Evolutionary conservation across 495 filamentous ascomycete genomes (phyloP).

Genomic region (Penicillium macrosclerotiorum): DNA sequence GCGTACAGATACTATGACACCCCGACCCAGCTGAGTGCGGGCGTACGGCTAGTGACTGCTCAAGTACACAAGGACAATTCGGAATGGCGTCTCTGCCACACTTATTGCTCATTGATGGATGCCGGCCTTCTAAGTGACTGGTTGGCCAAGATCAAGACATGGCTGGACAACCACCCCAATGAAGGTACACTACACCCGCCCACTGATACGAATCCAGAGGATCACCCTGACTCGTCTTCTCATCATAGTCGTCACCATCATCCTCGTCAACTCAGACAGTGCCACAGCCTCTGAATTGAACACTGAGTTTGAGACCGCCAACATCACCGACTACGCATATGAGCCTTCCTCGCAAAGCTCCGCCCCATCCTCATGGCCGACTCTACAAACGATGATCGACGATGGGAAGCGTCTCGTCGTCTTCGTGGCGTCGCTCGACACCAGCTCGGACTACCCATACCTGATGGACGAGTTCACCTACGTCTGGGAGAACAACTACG

Average conservation of each 20-base stretch:
- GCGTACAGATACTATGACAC: slow-evolving; percentile 58
- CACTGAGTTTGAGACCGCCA: slow-evolving; percentile 53
- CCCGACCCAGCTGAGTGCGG: slow-evolving; percentile 66
- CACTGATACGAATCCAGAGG: neutral
- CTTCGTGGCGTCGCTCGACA: slow-evolving; percentile 57
- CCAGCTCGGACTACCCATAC: slow-evolving; percentile 54
- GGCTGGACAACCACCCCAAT: slow-evolving; percentile 66
- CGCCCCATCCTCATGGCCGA: slow-evolving; percentile 60
- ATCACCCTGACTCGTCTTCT: neutral
- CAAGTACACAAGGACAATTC: slow-evolving; percentile 64
- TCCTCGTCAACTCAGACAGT: slow-evolving; percentile 71
- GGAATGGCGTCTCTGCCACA: slow-evolving; percentile 65
- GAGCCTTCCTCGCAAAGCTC: slow-evolving; percentile 44
- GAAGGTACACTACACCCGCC: slow-evolving; percentile 45
- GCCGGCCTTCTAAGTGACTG: slow-evolving; percentile 62
- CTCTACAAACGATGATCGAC: slow-evolving; percentile 63
- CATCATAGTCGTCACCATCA: slow-evolving; percentile 61
- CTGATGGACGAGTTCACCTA: slow-evolving; percentile 72
- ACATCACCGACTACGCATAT: slow-evolving; percentile 63
- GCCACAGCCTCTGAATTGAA: slow-evolving; percentile 54
- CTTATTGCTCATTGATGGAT: slow-evolving; percentile 60
- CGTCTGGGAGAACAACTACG: slow-evolving; percentile 77
- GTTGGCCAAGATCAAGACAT: slow-evolving; percentile 59
- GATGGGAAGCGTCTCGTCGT: slow-evolving; percentile 62
- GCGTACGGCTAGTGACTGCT: slow-evolving; percentile 67